phyloP scores from a whole-genome alignment of 345 rosid genomes.

The Eucalyptus leucophloia region DNA sequence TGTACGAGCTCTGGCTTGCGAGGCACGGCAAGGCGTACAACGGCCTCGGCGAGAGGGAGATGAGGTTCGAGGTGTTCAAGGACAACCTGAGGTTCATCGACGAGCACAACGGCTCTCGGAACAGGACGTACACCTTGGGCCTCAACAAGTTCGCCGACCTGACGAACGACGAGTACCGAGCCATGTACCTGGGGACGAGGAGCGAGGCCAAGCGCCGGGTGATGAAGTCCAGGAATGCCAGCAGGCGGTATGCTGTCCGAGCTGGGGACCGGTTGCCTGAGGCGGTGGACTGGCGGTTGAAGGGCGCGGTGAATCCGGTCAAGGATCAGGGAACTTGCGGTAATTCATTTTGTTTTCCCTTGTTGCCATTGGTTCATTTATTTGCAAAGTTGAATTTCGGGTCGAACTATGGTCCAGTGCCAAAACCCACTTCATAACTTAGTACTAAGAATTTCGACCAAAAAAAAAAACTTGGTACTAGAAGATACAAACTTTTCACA shows the following conservation, averaged over 20 bases:
- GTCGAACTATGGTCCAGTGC: neutral
- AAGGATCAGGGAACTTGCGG: conserved; percentile 37
- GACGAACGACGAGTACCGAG: conserved; percentile 34
- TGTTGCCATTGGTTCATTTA: neutral
- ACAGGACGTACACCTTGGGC: conserved; percentile 16
- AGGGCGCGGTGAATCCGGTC: conserved; percentile 28
- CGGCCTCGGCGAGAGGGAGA: conserved; percentile 21
- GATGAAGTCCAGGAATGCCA: neutral
- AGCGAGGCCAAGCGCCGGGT: neutral
- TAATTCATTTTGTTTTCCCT: neutral
- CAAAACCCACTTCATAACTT: neutral
- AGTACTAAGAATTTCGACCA: too few relatives aligned
- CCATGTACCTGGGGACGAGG: conserved; percentile 15
- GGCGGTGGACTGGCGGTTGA: conserved; percentile 24
- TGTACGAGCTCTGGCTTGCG: conserved; percentile 21
- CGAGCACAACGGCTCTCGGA: conserved; percentile 10
- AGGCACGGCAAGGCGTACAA: conserved; percentile 20
- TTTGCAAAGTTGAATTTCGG: neutral
- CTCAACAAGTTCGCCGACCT: conserved; percentile 32
- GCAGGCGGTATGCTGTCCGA: conserved; percentile 4
- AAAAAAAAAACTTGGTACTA: neutral
- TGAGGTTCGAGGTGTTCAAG: conserved; percentile 27
- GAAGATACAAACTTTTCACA: too few relatives aligned
- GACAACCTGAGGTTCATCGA: conserved; percentile 31
- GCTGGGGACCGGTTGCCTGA: conserved; percentile 18